These are phyloP conservation scores for Triadica sebifera DNA, from an alignment of 345 rosid species.

Conservation along the genomic window DNA sequence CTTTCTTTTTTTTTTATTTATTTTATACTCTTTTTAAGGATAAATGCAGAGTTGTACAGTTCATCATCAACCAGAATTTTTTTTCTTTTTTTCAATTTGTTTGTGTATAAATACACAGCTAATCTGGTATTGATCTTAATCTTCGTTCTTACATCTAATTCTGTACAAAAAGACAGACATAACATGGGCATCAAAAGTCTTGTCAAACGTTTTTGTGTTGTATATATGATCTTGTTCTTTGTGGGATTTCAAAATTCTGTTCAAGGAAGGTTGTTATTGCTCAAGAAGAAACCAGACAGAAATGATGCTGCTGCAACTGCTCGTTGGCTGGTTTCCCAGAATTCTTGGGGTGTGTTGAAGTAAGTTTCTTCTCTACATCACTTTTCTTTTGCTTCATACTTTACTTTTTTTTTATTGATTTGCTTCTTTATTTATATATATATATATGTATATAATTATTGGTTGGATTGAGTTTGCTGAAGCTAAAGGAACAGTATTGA, in stretches of 20 bases:
- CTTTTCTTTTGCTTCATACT: slow-evolving; percentile 46
- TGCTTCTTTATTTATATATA: not conserved
- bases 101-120: not conserved
- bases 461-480: not conserved
- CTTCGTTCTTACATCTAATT: not conserved
- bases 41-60: too few species aligned
- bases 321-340: slow-evolving; percentile 86
- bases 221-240: slow-evolving; percentile 4
- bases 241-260: slow-evolving; percentile 31
- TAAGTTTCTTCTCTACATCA: slow-evolving; percentile 15
- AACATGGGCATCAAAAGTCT: slow-evolving; percentile 12
- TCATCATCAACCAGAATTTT: too few species aligned
- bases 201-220: slow-evolving; percentile 4
- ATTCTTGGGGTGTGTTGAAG: slow-evolving; percentile 84
- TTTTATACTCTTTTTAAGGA: too few species aligned
- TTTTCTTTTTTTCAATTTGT: not conserved
- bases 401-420: not conserved
- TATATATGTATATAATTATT: slow-evolving; percentile 24
- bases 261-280: slow-evolving; percentile 35
- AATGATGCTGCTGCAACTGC: slow-evolving; percentile 54
- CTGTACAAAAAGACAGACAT: not conserved
- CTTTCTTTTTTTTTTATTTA: too few species aligned
- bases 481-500: not conserved
- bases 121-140: not conserved
- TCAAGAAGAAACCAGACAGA: slow-evolving; percentile 48